These are phyloP conservation scores for Candida easanensis DNA, from an alignment of 805 yeast genomes.

Conservation along the genomic window DNA sequence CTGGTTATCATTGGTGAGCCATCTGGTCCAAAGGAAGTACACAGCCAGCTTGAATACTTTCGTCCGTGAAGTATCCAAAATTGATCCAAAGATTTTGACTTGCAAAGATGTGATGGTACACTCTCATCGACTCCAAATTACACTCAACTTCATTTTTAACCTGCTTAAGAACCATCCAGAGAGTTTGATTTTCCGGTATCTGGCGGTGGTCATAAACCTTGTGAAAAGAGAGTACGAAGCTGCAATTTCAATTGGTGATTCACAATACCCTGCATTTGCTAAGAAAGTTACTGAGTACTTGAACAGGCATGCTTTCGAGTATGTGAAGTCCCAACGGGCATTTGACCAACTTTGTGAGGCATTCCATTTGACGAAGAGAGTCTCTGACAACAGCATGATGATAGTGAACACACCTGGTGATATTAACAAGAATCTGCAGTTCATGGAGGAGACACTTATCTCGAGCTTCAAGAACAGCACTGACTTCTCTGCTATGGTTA, in stretches of 20 bases:
- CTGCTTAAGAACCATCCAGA: constrained; percentile 14
- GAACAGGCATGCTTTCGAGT: constrained; percentile 16
- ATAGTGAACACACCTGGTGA: constrained; percentile 15
- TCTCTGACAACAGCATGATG: constrained; percentile 8
- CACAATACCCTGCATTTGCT: constrained; percentile 11
- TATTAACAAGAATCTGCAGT: constrained; percentile 15
- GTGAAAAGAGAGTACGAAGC: constrained; percentile 17
- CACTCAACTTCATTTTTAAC: constrained; percentile 16
- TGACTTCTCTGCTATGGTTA: constrained; percentile 8
- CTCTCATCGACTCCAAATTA: constrained; percentile 21
- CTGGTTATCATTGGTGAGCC: constrained; percentile 15
- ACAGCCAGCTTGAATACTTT: constrained; percentile 18
- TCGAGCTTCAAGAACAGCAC: constrained; percentile 8
- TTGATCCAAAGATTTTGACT: constrained; percentile 17
- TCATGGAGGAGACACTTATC: constrained; percentile 16
- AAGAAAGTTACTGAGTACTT: constrained; percentile 19
- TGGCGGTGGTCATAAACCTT: constrained; percentile 17
- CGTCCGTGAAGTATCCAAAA: constrained; percentile 18
- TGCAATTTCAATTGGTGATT: constrained; percentile 2
- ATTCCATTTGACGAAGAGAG: constrained; percentile 9
- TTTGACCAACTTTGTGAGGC: constrained; percentile 14
- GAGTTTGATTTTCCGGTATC: constrained; percentile 10
- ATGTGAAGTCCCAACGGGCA: constrained; percentile 12
- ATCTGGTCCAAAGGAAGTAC: constrained; percentile 12
- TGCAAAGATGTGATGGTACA: constrained; percentile 18